A percentile compares a stretch with the other conserved stretches of the same genome.
phyloP scores from a whole-genome alignment of 2,329 filamentous ascomycete genomes.

The Talaromyces funiculosus region DNA sequence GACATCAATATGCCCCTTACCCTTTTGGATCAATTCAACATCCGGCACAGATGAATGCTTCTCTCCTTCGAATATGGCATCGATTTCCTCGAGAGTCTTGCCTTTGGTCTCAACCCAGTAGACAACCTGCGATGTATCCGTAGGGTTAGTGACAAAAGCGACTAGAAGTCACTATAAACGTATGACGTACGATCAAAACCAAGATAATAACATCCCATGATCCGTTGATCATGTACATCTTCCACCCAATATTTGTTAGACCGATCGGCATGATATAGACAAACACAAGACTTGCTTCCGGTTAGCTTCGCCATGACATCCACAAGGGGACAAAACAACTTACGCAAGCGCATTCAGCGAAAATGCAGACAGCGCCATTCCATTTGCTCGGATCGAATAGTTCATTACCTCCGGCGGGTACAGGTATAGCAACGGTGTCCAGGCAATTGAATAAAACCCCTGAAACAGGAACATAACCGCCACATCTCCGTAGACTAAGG shows the following conservation, averaged over 20 bases:
- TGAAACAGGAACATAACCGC: conserved; percentile 50
- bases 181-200: conserved; percentile 33
- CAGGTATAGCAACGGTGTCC: conserved; percentile 46
- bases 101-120: conserved; percentile 26
- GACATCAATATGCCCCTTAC: conserved; percentile 12
- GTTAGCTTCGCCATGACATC: neutral
- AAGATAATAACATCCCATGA: conserved; percentile 34
- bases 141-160: neutral
- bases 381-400: conserved; percentile 47
- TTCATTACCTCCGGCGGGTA: conserved; percentile 49
- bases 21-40: conserved; percentile 10
- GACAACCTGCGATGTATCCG: neutral
- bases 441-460: conserved; percentile 47
- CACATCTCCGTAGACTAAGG: conserved; percentile 40
- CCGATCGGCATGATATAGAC: conserved; percentile 42
- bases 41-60: conserved; percentile 15
- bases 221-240: conserved; percentile 46
- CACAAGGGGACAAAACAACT: conserved; percentile 3
- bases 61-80: conserved; percentile 24
- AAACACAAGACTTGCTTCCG: conserved; percentile 27
- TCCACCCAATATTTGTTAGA: conserved; percentile 41
- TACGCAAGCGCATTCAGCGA: conserved; percentile 21
- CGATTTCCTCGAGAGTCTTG: conserved; percentile 28
- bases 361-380: conserved; percentile 36
- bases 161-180: neutral